Conservation (phyloP, 1,139 yeast genomes). For the Geotrichum cucujoidarum region DNA sequence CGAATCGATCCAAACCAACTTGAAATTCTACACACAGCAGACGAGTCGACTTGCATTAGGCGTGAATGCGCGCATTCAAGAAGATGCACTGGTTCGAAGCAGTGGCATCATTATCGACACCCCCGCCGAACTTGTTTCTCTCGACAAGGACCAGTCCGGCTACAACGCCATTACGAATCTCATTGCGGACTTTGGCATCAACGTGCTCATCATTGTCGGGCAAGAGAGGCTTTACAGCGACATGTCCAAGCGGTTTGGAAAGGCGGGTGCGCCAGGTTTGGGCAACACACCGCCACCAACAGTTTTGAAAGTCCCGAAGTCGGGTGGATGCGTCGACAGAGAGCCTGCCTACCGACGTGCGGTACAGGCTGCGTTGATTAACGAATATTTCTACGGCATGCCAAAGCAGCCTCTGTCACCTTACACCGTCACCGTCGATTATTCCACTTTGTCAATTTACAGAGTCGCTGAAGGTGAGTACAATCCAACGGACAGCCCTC, state of each 20-base stretch:
- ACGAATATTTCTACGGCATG: slow-evolving; percentile 86
- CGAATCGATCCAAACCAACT: slow-evolving; percentile 54
- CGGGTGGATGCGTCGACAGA: slow-evolving; percentile 71
- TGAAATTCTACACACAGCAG: slow-evolving; percentile 54
- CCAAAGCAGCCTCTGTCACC: slow-evolving; percentile 69
- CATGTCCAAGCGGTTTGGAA: slow-evolving; percentile 46
- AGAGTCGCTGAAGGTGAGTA: slow-evolving; percentile 41
- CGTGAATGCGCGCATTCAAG: slow-evolving; percentile 49
- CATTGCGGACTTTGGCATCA: slow-evolving; percentile 54
- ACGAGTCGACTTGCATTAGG: slow-evolving; percentile 56
- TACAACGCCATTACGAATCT: slow-evolving; percentile 52
- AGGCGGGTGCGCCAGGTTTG: slow-evolving; percentile 7
- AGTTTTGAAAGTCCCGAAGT: slow-evolving; percentile 59
- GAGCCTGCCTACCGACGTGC: slow-evolving; percentile 68
- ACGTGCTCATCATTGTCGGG: slow-evolving; percentile 38
- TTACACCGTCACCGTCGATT: slow-evolving; percentile 54
- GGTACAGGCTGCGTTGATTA: slow-evolving; percentile 67
- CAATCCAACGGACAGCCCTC: slow-evolving; percentile 11
- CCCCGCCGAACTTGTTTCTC: slow-evolving; percentile 46
- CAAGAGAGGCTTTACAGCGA: slow-evolving; percentile 56
- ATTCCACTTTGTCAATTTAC: slow-evolving; percentile 47
- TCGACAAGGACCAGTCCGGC: slow-evolving; percentile 42
- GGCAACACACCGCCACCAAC: slow-evolving; percentile 30
- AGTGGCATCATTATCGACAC: slow-evolving; percentile 80
- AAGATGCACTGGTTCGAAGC: slow-evolving; percentile 48